Conservation (phyloP, 768 basidiomycete genomes). For the Lactifluus piperatus region DNA sequence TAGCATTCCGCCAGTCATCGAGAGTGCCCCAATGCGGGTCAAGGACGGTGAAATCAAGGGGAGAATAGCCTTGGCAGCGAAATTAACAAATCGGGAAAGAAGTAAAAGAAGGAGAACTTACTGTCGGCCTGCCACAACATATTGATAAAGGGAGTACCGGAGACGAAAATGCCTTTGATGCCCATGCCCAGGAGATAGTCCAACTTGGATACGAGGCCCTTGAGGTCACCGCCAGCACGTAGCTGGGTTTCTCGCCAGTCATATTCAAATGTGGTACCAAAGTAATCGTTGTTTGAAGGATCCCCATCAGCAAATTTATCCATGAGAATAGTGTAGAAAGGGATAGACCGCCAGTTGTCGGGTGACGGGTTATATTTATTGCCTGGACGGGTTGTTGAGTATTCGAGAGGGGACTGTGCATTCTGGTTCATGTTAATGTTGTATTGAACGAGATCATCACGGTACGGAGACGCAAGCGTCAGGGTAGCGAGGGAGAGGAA, state of each 20-base stretch:
- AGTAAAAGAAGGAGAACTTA: constrained; percentile 33
- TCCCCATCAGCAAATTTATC: constrained; percentile 96
- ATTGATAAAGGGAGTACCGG: constrained; percentile 88
- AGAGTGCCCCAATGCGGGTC: constrained; percentile 92
- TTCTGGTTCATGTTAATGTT: constrained; percentile 75
- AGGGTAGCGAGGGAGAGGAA: constrained; percentile 33
- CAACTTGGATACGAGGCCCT: constrained; percentile 61
- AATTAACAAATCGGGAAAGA: constrained; percentile 1
- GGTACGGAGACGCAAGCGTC: constrained; percentile 55
- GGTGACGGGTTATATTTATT: constrained; percentile 72
- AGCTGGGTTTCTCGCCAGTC: constrained; percentile 87
- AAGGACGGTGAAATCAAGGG: constrained; percentile 80
- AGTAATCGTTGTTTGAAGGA: constrained; percentile 87
- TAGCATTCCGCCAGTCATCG: constrained; percentile 64
- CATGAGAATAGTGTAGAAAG: constrained; percentile 72
- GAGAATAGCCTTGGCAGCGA: constrained; percentile 70
- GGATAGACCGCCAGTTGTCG: constrained; percentile 74
- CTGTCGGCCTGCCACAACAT: constrained; percentile 98
- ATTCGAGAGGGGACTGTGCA: constrained; percentile 58
- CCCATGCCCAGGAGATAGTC: constrained; percentile 93
- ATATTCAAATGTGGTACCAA: constrained; percentile 67
- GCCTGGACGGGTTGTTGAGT: constrained; percentile 52
- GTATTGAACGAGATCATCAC: constrained; percentile 55
- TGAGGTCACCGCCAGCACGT: constrained; percentile 82
- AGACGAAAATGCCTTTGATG: constrained; percentile 74